These are phyloP conservation scores for Globisporangium emineosum DNA, from an alignment of 352 stramenopile species.

Conservation along the genomic window DNA sequence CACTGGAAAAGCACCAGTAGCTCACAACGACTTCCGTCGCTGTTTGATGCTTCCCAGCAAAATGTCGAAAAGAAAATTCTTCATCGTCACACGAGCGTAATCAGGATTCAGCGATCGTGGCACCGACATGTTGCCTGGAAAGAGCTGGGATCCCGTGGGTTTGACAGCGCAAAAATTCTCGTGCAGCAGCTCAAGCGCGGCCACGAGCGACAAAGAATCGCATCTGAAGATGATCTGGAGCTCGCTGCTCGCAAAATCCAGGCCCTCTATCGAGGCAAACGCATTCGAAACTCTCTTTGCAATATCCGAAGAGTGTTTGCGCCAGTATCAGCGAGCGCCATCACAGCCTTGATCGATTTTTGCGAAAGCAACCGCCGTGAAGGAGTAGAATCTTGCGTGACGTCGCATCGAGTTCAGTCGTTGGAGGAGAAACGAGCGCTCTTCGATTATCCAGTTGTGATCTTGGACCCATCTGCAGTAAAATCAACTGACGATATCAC, in stretches of 20 bases:
- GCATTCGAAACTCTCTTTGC: slow-evolving; percentile 36
- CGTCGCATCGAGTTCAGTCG: slow-evolving; percentile 21
- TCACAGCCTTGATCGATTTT: slow-evolving; percentile 27
- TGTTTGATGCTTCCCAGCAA: not conserved
- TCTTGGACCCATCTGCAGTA: slow-evolving; percentile 19
- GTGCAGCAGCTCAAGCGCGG: slow-evolving; percentile 38
- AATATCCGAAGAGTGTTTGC: slow-evolving; percentile 30
- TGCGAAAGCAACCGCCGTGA: slow-evolving; percentile 22
- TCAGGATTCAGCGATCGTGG: slow-evolving; percentile 43
- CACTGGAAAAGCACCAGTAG: slow-evolving; percentile 20
- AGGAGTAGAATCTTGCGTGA: slow-evolving; percentile 29
- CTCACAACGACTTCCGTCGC: slow-evolving; percentile 7
- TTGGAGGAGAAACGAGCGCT: slow-evolving; percentile 42
- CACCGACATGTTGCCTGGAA: slow-evolving; percentile 19
- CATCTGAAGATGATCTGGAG: slow-evolving; percentile 19
- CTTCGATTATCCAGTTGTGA: slow-evolving; percentile 44
- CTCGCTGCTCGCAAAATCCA: slow-evolving; percentile 51
- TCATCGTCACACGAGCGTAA: slow-evolving; percentile 15
- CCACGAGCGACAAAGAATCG: slow-evolving; percentile 26
- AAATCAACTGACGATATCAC: not conserved
- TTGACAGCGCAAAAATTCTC: slow-evolving; percentile 32
- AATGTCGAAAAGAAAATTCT: slow-evolving; percentile 15
- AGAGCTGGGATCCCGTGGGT: not conserved
- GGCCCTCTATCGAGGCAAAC: slow-evolving; percentile 44
- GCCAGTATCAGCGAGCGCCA: slow-evolving; percentile 22